Conservation (phyloP, 371 early-diverging fungal species). For the Saksenaea vasiformis region DNA sequence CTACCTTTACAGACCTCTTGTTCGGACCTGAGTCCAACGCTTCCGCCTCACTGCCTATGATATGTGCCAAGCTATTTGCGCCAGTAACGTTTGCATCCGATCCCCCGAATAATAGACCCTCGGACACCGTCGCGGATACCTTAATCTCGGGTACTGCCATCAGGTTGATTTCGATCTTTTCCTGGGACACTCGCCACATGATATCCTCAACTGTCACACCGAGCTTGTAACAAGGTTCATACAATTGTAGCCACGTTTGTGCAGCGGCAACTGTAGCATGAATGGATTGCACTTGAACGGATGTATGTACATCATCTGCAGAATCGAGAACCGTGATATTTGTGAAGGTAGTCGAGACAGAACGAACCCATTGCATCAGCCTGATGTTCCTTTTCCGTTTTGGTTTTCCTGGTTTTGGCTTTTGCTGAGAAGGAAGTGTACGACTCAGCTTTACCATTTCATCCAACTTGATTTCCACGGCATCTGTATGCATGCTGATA, state of each 20-base stretch:
- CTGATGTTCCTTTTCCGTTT: slow-evolving; percentile 4
- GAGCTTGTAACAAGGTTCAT: slow-evolving; percentile 23
- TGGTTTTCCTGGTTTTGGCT: neutral
- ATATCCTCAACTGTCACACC: slow-evolving; percentile 17
- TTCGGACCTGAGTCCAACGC: slow-evolving; percentile 13
- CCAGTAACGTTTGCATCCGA: too few relatives aligned
- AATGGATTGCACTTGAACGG: slow-evolving; percentile 16
- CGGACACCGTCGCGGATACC: slow-evolving; percentile 17
- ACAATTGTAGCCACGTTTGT: slow-evolving; percentile 4
- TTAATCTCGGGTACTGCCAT: slow-evolving; percentile 19
- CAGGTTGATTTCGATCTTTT: slow-evolving; percentile 15
- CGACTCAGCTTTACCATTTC: slow-evolving; percentile 3
- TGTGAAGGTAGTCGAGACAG: slow-evolving; percentile 18
- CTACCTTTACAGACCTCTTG: slow-evolving; percentile 10
- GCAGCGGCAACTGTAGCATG: slow-evolving; percentile 8
- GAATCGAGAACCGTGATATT: slow-evolving; percentile 21
- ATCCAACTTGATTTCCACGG: slow-evolving; percentile 21
- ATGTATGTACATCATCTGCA: slow-evolving; percentile 9
- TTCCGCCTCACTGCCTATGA: slow-evolving; percentile 10
- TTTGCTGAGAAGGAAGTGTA: neutral
- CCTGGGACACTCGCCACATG: slow-evolving; percentile 22
- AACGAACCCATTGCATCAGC: slow-evolving; percentile 18
- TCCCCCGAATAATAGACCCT: slow-evolving; percentile 12
- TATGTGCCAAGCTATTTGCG: neutral
- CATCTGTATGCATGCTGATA: slow-evolving; percentile 24